A percentile compares a stretch with the other conserved stretches of the same genome.
Evolutionary conservation across 2,329 filamentous ascomycete species (phyloP).

Genomic region (Chaetomium globosum): DNA sequence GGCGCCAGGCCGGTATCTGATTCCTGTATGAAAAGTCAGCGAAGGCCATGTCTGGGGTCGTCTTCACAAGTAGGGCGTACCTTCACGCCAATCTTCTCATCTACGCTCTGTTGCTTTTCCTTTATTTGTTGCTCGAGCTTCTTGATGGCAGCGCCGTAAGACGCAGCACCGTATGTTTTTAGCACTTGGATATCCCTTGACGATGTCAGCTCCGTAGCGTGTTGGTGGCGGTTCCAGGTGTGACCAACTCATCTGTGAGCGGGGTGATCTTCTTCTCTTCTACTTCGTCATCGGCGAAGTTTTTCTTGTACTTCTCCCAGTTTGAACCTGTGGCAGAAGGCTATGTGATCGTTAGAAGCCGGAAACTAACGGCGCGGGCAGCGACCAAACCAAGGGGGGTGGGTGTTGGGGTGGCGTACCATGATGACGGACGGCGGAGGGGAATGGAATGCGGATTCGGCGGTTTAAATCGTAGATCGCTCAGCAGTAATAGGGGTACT

Average conservation of each 20-base stretch:
- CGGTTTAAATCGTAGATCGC: not conserved
- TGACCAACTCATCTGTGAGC: constrained; percentile 85
- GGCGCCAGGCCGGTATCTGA: constrained; percentile 97
- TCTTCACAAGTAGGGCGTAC: constrained; percentile 44
- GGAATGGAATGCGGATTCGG: constrained; percentile 7
- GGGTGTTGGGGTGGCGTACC: constrained; percentile 28
- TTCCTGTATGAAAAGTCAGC: constrained; percentile 61
- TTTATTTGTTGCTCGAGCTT: constrained; percentile 99
- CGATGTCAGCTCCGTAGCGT: constrained; percentile 31
- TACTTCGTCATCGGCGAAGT: constrained; percentile 92
- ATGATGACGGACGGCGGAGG: constrained; percentile 33
- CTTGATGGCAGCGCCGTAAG: constrained; percentile 90
- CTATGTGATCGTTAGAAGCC: constrained; percentile 53
- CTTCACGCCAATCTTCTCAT: constrained; percentile 95
- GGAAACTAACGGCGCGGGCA: not conserved
- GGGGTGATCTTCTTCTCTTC: constrained; percentile 99
- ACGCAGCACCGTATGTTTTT: constrained; percentile 97
- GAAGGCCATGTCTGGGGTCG: too few relatives aligned
- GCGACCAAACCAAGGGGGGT: not conserved
- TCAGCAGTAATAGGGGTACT: not conserved
- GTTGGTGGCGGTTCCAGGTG: constrained; percentile 18
- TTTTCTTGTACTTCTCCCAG: constrained; percentile 99
- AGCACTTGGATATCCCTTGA: constrained; percentile 97
- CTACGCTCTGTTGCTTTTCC: constrained; percentile 95
- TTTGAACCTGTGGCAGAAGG: constrained; percentile 89